Percentiles rank a stretch among this genome's conserved stretches.
These are phyloP conservation scores for Chaetomiaceae sp. DNA, from an alignment of 2,329 filamentous ascomycete genomes.

Conservation along the genomic window DNA sequence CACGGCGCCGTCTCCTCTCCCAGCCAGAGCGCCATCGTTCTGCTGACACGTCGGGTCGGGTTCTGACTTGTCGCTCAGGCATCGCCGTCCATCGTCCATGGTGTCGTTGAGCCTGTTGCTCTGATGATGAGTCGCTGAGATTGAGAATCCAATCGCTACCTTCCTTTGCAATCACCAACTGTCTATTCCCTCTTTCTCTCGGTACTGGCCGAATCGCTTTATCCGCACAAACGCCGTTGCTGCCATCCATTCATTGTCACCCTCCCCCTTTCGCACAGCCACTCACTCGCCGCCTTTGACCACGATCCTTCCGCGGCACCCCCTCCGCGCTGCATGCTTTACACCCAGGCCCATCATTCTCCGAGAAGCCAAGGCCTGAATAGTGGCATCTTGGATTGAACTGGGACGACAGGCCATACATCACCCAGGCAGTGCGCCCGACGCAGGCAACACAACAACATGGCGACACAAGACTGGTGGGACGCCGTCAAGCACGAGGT, in stretches of 20 bases:
- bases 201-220: slow-evolving; percentile 2
- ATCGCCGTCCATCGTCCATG: not conserved
- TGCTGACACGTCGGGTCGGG: not conserved
- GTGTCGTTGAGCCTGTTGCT: slow-evolving; percentile 1
- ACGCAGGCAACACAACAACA: not conserved
- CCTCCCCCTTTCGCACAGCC: not conserved
- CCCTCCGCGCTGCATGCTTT: not conserved
- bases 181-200: slow-evolving; percentile 9
- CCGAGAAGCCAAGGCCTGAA: not conserved
- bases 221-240: slow-evolving; percentile 2
- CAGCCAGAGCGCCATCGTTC: not conserved
- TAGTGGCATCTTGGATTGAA: not conserved
- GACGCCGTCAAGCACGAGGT: slow-evolving; percentile 2
- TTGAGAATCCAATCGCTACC: not conserved
- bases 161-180: slow-evolving; percentile 9
- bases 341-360: not conserved
- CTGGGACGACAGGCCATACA: not conserved
- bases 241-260: slow-evolving; percentile 15
- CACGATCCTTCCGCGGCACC: not conserved
- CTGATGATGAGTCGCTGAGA: slow-evolving; percentile 6
- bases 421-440: not conserved
- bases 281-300: not conserved
- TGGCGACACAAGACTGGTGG: slow-evolving; percentile 11
- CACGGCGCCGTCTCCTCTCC: not conserved
- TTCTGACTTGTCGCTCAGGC: not conserved